These are phyloP conservation scores for Xanthoconium purpureum DNA, from an alignment of 768 basidiomycete genomes.

Conservation along the genomic window DNA sequence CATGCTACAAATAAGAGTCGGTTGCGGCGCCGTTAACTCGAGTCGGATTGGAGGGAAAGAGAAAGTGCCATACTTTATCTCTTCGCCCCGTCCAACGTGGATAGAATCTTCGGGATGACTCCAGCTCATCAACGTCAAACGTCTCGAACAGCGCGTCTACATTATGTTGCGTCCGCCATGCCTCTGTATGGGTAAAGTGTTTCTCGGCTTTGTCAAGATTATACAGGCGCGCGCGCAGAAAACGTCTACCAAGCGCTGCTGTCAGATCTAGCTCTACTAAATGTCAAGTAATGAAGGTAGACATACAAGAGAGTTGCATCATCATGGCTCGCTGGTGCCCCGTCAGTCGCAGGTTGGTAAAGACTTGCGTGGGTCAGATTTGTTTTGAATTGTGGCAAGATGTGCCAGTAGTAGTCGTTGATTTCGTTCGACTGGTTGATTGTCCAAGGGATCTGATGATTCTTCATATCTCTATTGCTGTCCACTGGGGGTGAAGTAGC, in stretches of 20 bases:
- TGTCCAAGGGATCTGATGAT: no score
- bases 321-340: conserved; percentile 48
- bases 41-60: neutral
- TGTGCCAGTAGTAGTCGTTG: no score
- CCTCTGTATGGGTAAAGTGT: conserved; percentile 65
- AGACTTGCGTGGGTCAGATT: conserved; percentile 48
- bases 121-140: conserved; percentile 59
- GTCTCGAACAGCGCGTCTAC: conserved; percentile 62
- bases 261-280: neutral
- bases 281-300: neutral
- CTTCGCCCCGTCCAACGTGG: conserved; percentile 79
- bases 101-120: conserved; percentile 60
- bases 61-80: conserved; percentile 54
- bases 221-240: conserved; percentile 76
- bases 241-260: conserved; percentile 50
- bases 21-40: neutral
- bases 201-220: conserved; percentile 59
- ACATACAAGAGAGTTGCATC: conserved; percentile 67
- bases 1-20: conserved; percentile 40
- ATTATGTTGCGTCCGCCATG: conserved; percentile 63
- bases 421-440: no score
- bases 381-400: conserved; percentile 39
- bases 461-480: no score
- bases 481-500: no score
- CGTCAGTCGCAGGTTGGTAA: conserved; percentile 41